A percentile compares a stretch with the other conserved stretches of the same genome.
Evolutionary conservation across 2,329 filamentous ascomycete genomes (phyloP).

Genomic region (Colletotrichum graminicola): DNA sequence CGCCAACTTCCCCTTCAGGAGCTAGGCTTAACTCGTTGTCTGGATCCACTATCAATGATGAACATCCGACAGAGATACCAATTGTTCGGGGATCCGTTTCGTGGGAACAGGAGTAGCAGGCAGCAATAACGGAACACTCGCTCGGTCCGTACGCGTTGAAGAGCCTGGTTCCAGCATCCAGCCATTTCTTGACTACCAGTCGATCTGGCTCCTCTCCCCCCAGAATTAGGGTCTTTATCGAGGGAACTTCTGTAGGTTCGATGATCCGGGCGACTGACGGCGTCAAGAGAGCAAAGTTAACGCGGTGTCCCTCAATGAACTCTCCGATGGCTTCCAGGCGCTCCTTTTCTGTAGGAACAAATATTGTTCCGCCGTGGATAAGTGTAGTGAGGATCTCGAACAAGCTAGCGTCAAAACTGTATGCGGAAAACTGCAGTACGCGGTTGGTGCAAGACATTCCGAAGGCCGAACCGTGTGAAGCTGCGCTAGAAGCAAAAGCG

Average conservation of each 20-base stretch:
- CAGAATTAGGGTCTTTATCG: constrained; percentile 13
- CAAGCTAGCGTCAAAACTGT: constrained; percentile 55
- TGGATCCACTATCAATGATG: constrained; percentile 51
- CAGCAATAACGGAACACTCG: constrained; percentile 60
- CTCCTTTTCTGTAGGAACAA: constrained; percentile 55
- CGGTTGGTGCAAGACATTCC: constrained; percentile 18
- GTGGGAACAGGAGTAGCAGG: constrained; percentile 46
- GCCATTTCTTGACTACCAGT: constrained; percentile 38
- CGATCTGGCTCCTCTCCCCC: constrained; percentile 29
- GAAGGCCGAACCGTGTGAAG: constrained; percentile 35
- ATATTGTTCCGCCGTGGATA: constrained; percentile 54
- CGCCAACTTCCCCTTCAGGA: constrained; percentile 51
- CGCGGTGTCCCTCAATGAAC: background rate
- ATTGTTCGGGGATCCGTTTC: constrained; percentile 35
- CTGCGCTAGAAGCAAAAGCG: constrained; percentile 43
- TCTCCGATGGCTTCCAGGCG: constrained; percentile 44
- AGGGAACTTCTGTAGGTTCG: constrained; percentile 4
- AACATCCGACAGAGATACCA: constrained; percentile 40
- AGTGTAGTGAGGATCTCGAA: constrained; percentile 54
- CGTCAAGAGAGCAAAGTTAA: constrained; percentile 23
- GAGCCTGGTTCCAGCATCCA: constrained; percentile 44
- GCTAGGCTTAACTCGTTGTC: constrained; percentile 47
- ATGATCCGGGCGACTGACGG: constrained; percentile 35
- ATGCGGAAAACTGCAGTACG: constrained; percentile 48
- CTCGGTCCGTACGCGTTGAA: constrained; percentile 48